Base-by-base conservation (phyloP, 768 basidiomycete genomes). In the Pilatotrama ljubarskyi region DNA sequence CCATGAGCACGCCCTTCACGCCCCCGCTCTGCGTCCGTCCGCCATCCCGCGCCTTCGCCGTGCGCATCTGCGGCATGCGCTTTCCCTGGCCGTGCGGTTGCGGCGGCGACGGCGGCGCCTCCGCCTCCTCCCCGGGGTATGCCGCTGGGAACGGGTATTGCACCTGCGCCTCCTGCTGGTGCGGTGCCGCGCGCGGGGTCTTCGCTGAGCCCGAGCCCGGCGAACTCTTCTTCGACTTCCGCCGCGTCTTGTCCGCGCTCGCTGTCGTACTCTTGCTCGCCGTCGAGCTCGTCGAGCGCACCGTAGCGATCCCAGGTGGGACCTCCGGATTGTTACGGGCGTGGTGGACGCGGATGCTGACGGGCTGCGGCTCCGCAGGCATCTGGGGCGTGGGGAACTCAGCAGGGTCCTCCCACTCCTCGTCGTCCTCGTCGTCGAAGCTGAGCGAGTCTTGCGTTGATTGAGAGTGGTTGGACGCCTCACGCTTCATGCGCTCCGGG, bases 1-100 rank as follows among this genome's bases (percentile, higher is more conserved):
- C 73, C 74, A 64, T 82, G 76, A 64, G 82, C 47, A 91, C 79
- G 11, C 87, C 91, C 68, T 84, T 87, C 29, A 93, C 88, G n/a
- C 91, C 91, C 1, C 90, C 90, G 67, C 90, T 93, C 76, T 91
- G 88, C 62, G 91, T 93, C 65, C 90, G 77, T 38, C 91, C 91
- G 2, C 91, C 90, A 72, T 92, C 88, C 58, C 89, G 78, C 48
- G 86, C 91, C 41, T 87, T 82, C 25, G 85, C 82, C 3, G 81
- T 85, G 68, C 89, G 86, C 88, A 91, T 89, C 74, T 87, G 78
- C 58, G 74, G 77, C 63, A 74, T 67, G 35, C 71, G 70, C 67
- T 68, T 70, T n/a, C 64, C 64, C 52, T 54, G 43, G 51, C 61
- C 38, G 11, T 55, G 53, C 38, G 55, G 47, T 50, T 37, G 41